A percentile compares a stretch with the other conserved stretches of the same genome.
These are phyloP conservation scores for Jatropha multifida DNA, from an alignment of 441 rosid genomes.

Conservation along the genomic window DNA sequence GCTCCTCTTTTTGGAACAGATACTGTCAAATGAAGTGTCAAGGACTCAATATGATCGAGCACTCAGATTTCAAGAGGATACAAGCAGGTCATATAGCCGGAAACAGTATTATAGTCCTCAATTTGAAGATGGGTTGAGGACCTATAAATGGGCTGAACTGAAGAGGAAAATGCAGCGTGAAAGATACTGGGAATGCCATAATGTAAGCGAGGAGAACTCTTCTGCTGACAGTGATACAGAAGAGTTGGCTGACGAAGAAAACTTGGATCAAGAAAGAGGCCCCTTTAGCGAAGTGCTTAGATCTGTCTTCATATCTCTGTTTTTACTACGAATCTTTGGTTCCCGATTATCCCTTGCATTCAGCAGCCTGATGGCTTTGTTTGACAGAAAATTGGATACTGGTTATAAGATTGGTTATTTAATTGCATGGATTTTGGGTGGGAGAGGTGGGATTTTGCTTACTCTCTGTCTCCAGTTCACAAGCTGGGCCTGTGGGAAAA, in stretches of 20 bases:
- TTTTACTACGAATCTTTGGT: constrained; percentile 59
- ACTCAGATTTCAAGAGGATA: constrained; percentile 44
- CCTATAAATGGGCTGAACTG: constrained; percentile 59
- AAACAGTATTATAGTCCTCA: constrained; percentile 34
- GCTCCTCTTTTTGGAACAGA: constrained; percentile 37
- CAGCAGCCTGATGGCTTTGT: constrained; percentile 55
- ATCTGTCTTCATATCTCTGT: constrained; percentile 51
- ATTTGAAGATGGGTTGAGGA: constrained; percentile 50
- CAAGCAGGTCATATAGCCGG: constrained; percentile 35
- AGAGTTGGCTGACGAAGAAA: constrained; percentile 33
- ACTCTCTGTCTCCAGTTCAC: constrained; percentile 67
- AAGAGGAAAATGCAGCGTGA: constrained; percentile 45
- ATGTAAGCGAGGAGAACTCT: constrained; percentile 29
- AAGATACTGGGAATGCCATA: constrained; percentile 41
- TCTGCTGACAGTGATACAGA: constrained; percentile 38
- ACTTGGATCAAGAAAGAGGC: constrained; percentile 40
- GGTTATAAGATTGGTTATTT: constrained; percentile 78
- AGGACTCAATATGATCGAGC: constrained; percentile 59
- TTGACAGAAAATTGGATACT: constrained; percentile 66
- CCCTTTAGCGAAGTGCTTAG: constrained; percentile 41
- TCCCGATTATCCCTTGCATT: constrained; percentile 56
- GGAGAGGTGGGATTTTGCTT: constrained; percentile 71
- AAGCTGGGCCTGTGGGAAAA: constrained; percentile 89
- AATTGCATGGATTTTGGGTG: constrained; percentile 78
- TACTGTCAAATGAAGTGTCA: constrained; percentile 51